A percentile compares a stretch with the other conserved stretches of the same genome.
These are phyloP conservation scores for Eucalyptus caleyi DNA, from an alignment of 345 rosid genomes.

Conservation along the genomic window DNA sequence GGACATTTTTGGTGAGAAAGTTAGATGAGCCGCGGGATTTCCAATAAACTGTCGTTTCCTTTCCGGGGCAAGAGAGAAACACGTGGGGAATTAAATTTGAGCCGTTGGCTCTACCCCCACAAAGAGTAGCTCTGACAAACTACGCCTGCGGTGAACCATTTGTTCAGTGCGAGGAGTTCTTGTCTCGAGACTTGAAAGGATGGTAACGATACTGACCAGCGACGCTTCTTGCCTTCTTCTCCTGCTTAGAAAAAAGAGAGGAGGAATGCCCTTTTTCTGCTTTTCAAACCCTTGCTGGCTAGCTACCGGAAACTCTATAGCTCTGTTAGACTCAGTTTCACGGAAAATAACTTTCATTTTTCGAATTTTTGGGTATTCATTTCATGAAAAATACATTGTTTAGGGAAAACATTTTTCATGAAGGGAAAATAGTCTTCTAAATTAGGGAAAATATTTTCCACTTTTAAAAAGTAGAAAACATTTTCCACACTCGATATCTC, in stretches of 20 bases:
- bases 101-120: not conserved
- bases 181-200: not conserved
- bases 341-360: no score
- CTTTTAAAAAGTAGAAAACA: no score
- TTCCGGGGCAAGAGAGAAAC: not conserved
- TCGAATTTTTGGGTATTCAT: no score
- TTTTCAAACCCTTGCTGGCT: not conserved
- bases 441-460: no score
- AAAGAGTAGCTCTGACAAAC: not conserved
- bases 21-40: not conserved
- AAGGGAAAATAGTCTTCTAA: no score
- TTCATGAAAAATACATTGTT: no score
- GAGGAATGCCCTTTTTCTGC: not conserved
- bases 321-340: not conserved
- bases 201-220: rapidly evolving
- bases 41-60: not conserved
- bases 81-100: not conserved
- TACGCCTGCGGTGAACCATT: not conserved
- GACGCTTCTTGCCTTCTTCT: no score
- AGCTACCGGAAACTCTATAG: not conserved
- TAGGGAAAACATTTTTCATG: no score
- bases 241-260: not conserved
- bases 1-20: not conserved
- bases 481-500: no score
- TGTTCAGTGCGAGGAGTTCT: not conserved